phyloP scores from a whole-genome alignment of 169 alveolate species.

The Plasmodium inui region DNA sequence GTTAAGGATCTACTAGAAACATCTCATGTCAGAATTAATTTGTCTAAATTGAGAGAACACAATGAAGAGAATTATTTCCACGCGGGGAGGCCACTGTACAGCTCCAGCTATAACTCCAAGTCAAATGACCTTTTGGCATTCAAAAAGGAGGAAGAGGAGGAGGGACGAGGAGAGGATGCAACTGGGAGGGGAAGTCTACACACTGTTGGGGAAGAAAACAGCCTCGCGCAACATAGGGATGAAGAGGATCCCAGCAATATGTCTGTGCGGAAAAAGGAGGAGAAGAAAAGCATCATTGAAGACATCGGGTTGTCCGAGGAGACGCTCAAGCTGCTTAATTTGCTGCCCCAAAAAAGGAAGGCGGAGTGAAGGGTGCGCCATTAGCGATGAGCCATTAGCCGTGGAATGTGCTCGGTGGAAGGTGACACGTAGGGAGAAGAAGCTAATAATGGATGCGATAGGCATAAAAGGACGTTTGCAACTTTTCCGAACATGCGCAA shows the following conservation, averaged over 20 bases:
- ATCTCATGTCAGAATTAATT: conserved; percentile 30
- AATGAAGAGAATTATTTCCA: conserved; percentile 25
- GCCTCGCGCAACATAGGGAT: neutral
- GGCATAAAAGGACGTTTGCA: neutral
- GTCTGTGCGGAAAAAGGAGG: conserved; percentile 28
- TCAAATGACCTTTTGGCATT: conserved; percentile 20
- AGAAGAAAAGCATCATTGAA: conserved; percentile 33
- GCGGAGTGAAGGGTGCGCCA: neutral
- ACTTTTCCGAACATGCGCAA: conserved; percentile 12
- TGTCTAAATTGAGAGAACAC: conserved; percentile 16
- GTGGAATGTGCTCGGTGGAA: neutral
- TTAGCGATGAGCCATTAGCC: neutral
- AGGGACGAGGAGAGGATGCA: neutral
- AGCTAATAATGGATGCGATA: neutral
- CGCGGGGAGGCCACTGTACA: conserved; percentile 5
- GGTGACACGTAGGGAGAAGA: neutral
- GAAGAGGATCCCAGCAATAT: conserved; percentile 10
- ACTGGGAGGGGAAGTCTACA: neutral
- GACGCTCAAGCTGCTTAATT: conserved; percentile 55
- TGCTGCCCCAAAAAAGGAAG: conserved; percentile 62
- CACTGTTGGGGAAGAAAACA: conserved; percentile 7
- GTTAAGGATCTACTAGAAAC: conserved; percentile 31
- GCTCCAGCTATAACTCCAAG: conserved; percentile 2
- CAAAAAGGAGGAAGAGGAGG: conserved; percentile 17
- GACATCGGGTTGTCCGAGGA: conserved; percentile 70